Evolutionary conservation across 345 rosid genomes (phyloP), one percentile per base, ranked within the genome.

Genomic region (Nephelium lappaceum): DNA sequence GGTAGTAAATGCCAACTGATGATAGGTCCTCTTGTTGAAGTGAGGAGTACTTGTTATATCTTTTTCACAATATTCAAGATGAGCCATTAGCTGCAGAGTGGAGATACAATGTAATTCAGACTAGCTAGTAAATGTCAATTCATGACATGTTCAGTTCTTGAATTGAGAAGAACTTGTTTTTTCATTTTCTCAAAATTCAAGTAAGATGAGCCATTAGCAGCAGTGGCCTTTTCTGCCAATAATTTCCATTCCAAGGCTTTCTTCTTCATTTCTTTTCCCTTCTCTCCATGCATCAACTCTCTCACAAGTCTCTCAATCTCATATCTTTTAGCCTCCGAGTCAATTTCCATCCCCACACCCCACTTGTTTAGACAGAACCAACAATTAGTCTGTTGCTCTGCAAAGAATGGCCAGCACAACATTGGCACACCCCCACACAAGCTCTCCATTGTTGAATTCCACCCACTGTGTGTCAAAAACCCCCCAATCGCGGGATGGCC

Each of bases 271-370:
- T 23, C 75, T 58, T 36, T 47, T 5, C 81, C 84, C 55, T 60
- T 24, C 43, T 77, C 70, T 23, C 74, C 74, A 8, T 68, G 36
- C 81, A 76, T 81, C 63, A 81, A 38, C 27, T 77, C 81, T 38
- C 19, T 62, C 55, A 77, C 81, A 27, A 77, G 64, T 14, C 42
- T 60, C 69, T 68, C 81, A 45, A 81, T 67, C 12, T 77, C 81
- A 58, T 45, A n/a, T 21, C 81, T 81, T 2, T 67, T 66, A 10
- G 69, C 75, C 61, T 72, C 39, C 31, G 38, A 21, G 5, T 68
- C 69, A 31, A 81, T 76, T 71, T 81, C 74, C 67, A 66, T 27
- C 9, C 76, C 83, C 7, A 62, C 38, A 6, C 76, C 57, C 79
- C 79, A 60, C 64, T 60, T 21, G 27, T 60, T 60, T 5, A n/a